Percentiles rank a stretch among this genome's conserved stretches.
phyloP scores from a whole-genome alignment of 352 stramenopile species.

The Phytopythium cucurbitacearum region DNA sequence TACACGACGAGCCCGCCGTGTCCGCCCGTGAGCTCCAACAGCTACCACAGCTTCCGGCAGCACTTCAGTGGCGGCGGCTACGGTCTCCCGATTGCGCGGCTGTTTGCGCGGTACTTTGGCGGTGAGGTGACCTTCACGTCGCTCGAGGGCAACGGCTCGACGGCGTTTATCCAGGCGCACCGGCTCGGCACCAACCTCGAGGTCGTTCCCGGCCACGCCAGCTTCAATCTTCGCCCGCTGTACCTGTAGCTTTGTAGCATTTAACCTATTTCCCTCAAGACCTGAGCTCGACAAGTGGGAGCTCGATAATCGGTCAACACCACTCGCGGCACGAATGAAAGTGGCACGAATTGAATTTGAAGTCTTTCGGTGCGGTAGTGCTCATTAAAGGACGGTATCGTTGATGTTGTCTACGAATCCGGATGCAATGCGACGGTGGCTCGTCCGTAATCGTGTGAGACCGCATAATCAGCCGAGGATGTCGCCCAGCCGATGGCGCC shows the following conservation, averaged over 20 bases:
- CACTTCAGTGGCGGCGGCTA: conserved; percentile 95
- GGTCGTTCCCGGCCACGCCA: conserved; percentile 62
- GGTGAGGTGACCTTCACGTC: conserved; percentile 98
- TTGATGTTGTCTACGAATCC: too few relatives aligned
- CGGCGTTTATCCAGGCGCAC: conserved; percentile 84
- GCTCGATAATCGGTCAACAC: too few relatives aligned
- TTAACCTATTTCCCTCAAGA: too few relatives aligned
- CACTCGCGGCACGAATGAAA: too few relatives aligned
- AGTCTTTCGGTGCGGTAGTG: too few relatives aligned
- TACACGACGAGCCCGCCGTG: conserved; percentile 95
- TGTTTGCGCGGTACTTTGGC: conserved; percentile 98
- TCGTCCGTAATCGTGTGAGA: too few relatives aligned
- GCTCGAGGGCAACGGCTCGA: conserved; percentile 97
- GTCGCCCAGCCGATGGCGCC: too few relatives aligned
- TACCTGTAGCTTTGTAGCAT: conserved; percentile 18
- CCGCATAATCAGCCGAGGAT: too few relatives aligned
- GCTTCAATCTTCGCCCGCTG: conserved; percentile 23
- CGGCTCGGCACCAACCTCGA: conserved; percentile 72
- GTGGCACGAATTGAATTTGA: too few relatives aligned
- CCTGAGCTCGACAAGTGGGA: too few relatives aligned
- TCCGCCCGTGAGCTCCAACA: conserved; percentile 49
- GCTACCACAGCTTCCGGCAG: conserved; percentile 72
- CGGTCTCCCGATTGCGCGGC: conserved; percentile 87
- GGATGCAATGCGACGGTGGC: too few relatives aligned
- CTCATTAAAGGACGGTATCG: conserved; percentile 5